phyloP scores from a whole-genome alignment of 2,329 filamentous ascomycete species.

The Rhynchosporium agropyri region DNA sequence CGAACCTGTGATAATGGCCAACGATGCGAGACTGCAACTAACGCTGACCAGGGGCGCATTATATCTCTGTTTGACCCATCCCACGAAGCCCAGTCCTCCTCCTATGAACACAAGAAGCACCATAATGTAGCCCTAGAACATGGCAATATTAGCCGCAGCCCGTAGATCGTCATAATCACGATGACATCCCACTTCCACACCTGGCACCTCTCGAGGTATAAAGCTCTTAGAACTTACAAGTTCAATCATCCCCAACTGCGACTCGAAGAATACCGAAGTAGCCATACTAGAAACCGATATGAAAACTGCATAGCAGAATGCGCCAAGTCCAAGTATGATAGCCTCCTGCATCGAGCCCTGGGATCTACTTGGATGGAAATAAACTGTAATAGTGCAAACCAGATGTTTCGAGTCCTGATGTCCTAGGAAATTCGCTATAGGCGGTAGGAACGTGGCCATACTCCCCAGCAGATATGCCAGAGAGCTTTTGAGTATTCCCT shows the following conservation, averaged over 20 bases:
- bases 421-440: slow-evolving; percentile 74
- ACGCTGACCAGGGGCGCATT: slow-evolving; percentile 82
- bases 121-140: slow-evolving; percentile 65
- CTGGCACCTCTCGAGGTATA: neutral
- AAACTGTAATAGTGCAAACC: slow-evolving; percentile 90
- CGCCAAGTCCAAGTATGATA: slow-evolving; percentile 72
- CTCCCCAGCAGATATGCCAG: slow-evolving; percentile 86
- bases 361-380: slow-evolving; percentile 88
- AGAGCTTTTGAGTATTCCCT: slow-evolving; percentile 86
- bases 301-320: slow-evolving; percentile 76
- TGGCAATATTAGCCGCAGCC: neutral
- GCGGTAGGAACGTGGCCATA: slow-evolving; percentile 79
- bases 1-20: slow-evolving; percentile 76
- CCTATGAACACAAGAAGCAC: slow-evolving; percentile 84
- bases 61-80: slow-evolving; percentile 81
- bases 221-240: slow-evolving; percentile 45
- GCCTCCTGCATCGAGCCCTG: slow-evolving; percentile 90
- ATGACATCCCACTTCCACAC: neutral
- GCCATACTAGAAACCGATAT: slow-evolving; percentile 85
- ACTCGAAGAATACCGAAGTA: slow-evolving; percentile 78
- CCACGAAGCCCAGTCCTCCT: slow-evolving; percentile 82
- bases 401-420: slow-evolving; percentile 89
- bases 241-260: slow-evolving; percentile 63
- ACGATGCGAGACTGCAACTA: slow-evolving; percentile 80
- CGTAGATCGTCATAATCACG: neutral